Base-by-base conservation (phyloP, 2,329 filamentous ascomycete genomes). In the Beauveria scarabaeidicola region DNA sequence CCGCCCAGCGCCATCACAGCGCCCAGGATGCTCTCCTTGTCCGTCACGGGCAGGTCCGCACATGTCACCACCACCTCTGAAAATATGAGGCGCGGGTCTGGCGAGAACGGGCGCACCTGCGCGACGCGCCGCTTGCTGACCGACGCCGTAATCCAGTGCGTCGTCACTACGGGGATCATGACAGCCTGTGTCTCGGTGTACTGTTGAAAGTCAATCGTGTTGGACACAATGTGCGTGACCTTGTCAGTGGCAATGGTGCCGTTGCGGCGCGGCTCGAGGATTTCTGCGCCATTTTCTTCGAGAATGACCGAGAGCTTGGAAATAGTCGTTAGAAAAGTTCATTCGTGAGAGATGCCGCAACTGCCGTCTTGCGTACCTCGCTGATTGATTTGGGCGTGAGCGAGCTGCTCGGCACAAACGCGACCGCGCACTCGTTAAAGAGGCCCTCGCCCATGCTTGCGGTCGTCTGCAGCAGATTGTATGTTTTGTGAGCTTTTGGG, bases 21-120 rank as follows among this genome's bases (percentile, higher is more conserved):
- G 11, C 92, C 94, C 43, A 90, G 85, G 60, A 99, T 97, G 11
- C 91, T 90, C 74, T 97, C 93, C 70, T 91, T 90, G 72, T 99
- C 94, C 40, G 85, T 88, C 40, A 84, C 78, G 0, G 94, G 94
- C 51, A 99, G 84, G 67, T 94, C 89, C 51, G 87, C 90, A 69
- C 90, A 95, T 36, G 87, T 88, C 19, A 97, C 80, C 29, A 89
- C 83, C 46, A 97, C 88, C 65, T 91, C 87, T 55, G 89, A 89
- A 74, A 99, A 90, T 71, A 97, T 94, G 70, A 96, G 85, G 61
- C 88, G 84, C 2, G 93, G 92, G 67, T 99, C 94, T 1, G 94
- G 94, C 50, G 88, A 97, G 72, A 88, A 95, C 17, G 91, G 89
- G 44, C 93, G 85, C 10, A 92, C 84, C 66, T 90, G 91, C 38